A percentile compares a stretch with the other conserved stretches of the same genome.
These are phyloP conservation scores for Amphichorda felina DNA, from an alignment of 2,329 filamentous ascomycete genomes.

Conservation along the genomic window DNA sequence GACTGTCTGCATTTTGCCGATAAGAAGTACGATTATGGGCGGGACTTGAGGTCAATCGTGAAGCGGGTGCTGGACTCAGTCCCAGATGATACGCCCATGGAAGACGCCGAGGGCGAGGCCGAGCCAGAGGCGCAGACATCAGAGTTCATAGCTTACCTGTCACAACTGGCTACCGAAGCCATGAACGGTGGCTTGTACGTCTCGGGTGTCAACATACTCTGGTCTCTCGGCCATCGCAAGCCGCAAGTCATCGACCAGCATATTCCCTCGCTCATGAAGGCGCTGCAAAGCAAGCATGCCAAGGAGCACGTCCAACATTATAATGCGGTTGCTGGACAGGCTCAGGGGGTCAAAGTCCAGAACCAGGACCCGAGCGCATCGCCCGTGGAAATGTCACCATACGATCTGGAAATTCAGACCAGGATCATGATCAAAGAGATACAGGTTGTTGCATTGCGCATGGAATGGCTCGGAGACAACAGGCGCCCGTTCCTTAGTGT, in stretches of 20 bases:
- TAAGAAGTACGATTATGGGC: slow-evolving; percentile 55
- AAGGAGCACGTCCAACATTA: slow-evolving; percentile 84
- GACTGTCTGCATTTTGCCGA: slow-evolving; percentile 76
- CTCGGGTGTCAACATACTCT: slow-evolving; percentile 84
- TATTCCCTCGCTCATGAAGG: slow-evolving; percentile 81
- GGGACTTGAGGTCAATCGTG: slow-evolving; percentile 62
- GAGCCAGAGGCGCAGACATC: slow-evolving; percentile 72
- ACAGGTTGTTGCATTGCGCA: slow-evolving; percentile 80
- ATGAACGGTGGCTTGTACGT: slow-evolving; percentile 72
- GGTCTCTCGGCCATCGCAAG: slow-evolving; percentile 78
- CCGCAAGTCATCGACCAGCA: slow-evolving; percentile 84
- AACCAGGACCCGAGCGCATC: slow-evolving; percentile 40
- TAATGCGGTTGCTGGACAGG: slow-evolving; percentile 41
- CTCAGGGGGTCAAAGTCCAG: slow-evolving; percentile 26
- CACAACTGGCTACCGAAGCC: slow-evolving; percentile 76
- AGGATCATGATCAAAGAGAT: slow-evolving; percentile 90
- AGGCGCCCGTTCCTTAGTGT: slow-evolving; percentile 90
- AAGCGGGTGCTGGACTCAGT: slow-evolving; percentile 80
- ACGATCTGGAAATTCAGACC: slow-evolving; percentile 81
- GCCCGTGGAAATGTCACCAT: slow-evolving; percentile 49
- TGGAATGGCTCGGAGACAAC: slow-evolving; percentile 86
- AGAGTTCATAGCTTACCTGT: slow-evolving; percentile 77
- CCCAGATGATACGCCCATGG: slow-evolving; percentile 62
- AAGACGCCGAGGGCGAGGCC: slow-evolving; percentile 71
- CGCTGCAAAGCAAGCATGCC: slow-evolving; percentile 80